Evolutionary conservation across 371 early-diverging fungal genomes (phyloP).

Genomic region (Cokeromyces recurvatus): DNA sequence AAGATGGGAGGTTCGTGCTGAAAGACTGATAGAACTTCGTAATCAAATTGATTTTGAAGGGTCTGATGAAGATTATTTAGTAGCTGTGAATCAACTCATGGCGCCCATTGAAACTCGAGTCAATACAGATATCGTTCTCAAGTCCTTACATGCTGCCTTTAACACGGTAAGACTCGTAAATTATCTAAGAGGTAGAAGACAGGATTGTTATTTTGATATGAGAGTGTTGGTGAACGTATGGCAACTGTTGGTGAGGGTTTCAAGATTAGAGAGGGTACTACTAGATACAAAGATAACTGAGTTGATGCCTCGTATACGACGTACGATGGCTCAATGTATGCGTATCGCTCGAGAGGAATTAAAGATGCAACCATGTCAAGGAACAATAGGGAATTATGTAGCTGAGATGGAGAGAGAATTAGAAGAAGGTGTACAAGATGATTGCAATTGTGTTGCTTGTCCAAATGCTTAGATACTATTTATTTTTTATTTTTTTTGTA

Average conservation of each 20-base stretch:
- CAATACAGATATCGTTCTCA: slow-evolving; percentile 1
- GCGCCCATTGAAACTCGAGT: background rate
- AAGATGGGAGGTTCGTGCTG: slow-evolving; percentile 21
- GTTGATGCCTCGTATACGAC: slow-evolving; percentile 14
- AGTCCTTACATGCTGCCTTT: slow-evolving; percentile 15
- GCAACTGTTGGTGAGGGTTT: slow-evolving; percentile 14
- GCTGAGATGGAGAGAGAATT: slow-evolving; percentile 18
- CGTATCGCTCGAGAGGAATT: slow-evolving; percentile 13
- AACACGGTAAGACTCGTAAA: slow-evolving; percentile 18
- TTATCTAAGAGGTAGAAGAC: slow-evolving; percentile 11
- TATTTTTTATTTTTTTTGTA: background rate
- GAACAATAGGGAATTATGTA: slow-evolving; percentile 15
- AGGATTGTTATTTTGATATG: slow-evolving; percentile 29
- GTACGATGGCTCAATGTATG: slow-evolving; percentile 7
- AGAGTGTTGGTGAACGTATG: slow-evolving; percentile 23
- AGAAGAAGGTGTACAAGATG: slow-evolving; percentile 12
- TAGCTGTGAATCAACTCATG: slow-evolving; percentile 4
- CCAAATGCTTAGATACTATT: slow-evolving; percentile 12
- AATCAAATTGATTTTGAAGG: slow-evolving; percentile 18
- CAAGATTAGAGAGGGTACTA: slow-evolving; percentile 1
- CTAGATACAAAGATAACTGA: slow-evolving; percentile 5
- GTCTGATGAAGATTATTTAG: slow-evolving; percentile 21
- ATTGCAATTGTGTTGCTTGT: slow-evolving; percentile 20
- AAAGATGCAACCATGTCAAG: slow-evolving; percentile 19
- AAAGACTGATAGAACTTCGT: slow-evolving; percentile 16